Conservation (phyloP, 2,329 filamentous ascomycete genomes). For the Neoarthrinium moseri region DNA sequence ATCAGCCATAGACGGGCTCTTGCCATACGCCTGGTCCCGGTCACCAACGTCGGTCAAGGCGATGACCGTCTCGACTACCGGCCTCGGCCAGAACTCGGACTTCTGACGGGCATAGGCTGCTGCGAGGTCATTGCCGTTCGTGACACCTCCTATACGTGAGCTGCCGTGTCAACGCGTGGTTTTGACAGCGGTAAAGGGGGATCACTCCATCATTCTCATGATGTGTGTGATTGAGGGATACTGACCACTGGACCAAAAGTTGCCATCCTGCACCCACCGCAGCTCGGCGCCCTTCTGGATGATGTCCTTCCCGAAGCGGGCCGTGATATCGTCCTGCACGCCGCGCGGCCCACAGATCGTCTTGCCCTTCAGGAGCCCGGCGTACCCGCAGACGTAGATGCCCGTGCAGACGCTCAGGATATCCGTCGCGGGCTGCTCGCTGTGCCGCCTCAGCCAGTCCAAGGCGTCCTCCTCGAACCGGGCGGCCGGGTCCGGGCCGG, state of each 20-base stretch:
- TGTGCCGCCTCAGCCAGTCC: conserved; percentile 44
- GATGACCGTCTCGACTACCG: conserved; percentile 42
- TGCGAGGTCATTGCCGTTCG: conserved; percentile 56
- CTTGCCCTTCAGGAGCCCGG: conserved; percentile 45
- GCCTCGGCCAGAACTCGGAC: conserved; percentile 38
- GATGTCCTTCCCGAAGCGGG: conserved; percentile 36
- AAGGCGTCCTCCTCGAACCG: conserved; percentile 31
- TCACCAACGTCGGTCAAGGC: conserved; percentile 48
- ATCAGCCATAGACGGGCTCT: conserved; percentile 33
- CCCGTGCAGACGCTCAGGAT: conserved; percentile 53
- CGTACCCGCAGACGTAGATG: conserved; percentile 44
- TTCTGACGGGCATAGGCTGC: conserved; percentile 46
- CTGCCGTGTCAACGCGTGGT: too few relatives aligned
- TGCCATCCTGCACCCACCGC: conserved; percentile 52
- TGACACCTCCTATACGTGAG: conserved; percentile 54
- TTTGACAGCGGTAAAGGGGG: too few relatives aligned
- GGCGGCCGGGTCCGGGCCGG: conserved; percentile 43
- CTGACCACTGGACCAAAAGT: conserved; percentile 54
- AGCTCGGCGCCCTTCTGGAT: conserved; percentile 42
- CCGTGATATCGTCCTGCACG: conserved; percentile 36
- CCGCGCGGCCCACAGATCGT: conserved; percentile 45
- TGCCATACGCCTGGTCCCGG: conserved; percentile 40
- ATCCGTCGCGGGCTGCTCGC: conserved; percentile 36
- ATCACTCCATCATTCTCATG: too few relatives aligned
- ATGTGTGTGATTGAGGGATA: too few relatives aligned